Conservation (phyloP, 176 grass and related monocot genomes). For the Metroxylon sagu region DNA sequence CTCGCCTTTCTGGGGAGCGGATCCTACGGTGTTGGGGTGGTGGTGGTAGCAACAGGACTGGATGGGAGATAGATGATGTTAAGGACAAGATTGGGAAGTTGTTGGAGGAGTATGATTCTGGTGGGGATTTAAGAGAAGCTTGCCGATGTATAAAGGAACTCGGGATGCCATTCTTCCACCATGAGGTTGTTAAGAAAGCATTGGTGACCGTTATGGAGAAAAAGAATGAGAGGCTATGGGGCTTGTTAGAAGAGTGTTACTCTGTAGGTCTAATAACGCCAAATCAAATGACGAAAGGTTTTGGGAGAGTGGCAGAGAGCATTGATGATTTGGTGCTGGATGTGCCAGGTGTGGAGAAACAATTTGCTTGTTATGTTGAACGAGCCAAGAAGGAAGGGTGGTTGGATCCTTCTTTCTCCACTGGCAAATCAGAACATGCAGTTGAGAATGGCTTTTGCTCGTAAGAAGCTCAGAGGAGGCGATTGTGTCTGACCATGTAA, state of each 20-base stretch:
- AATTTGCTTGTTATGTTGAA: constrained; percentile 43
- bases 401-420: constrained; percentile 30
- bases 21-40: constrained; percentile 78
- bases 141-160: constrained; percentile 66
- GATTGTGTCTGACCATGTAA: not conserved
- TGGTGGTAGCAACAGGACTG: constrained; percentile 27
- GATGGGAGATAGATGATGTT: constrained; percentile 51
- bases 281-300: constrained; percentile 68
- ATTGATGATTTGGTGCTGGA: constrained; percentile 72
- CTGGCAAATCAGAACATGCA: constrained; percentile 7
- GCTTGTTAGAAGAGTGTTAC: constrained; percentile 54
- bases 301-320: constrained; percentile 43
- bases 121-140: constrained; percentile 55
- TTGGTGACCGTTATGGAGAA: constrained; percentile 69
- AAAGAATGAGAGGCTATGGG: constrained; percentile 47
- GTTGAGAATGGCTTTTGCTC: constrained; percentile 17
- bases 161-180: constrained; percentile 83
- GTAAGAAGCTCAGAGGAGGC: constrained; percentile 5
- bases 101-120: constrained; percentile 67
- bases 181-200: constrained; percentile 79
- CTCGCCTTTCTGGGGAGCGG: constrained; percentile 56
- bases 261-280: constrained; percentile 49
- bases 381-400: constrained; percentile 51
- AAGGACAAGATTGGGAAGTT: constrained; percentile 64
- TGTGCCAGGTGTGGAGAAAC: constrained; percentile 48